Conservation (phyloP, 2,329 filamentous ascomycete genomes). For the Cryphonectria parasitica region DNA sequence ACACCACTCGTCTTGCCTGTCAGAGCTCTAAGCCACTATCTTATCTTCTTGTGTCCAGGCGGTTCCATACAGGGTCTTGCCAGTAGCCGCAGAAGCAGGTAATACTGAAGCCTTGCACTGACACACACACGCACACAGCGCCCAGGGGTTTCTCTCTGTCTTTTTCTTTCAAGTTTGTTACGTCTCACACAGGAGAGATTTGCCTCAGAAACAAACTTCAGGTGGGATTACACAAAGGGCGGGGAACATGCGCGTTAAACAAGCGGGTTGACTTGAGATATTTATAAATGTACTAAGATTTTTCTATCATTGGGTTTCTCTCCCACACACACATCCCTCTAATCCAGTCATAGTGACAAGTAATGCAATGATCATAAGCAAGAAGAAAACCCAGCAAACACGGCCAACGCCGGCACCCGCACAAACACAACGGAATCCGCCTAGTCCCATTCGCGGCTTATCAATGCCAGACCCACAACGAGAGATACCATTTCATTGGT, state of each 20-base stretch:
- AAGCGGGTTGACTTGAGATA: neutral
- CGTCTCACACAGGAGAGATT: neutral
- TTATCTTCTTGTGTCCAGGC: slow-evolving; percentile 17
- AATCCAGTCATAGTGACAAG: slow-evolving; percentile 14
- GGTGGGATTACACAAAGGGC: neutral
- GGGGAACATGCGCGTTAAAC: neutral
- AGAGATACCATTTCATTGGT: slow-evolving; percentile 20
- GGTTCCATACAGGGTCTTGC: neutral
- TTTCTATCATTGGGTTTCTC: slow-evolving; percentile 1
- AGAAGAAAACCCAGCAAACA: slow-evolving; percentile 17
- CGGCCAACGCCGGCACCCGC: slow-evolving; percentile 29
- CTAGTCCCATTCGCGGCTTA: slow-evolving; percentile 20
- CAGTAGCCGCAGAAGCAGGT: neutral
- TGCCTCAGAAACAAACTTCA: neutral
- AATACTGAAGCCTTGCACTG: neutral
- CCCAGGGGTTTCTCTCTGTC: too few species aligned
- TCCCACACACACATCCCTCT: neutral
- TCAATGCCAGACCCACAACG: slow-evolving; percentile 17
- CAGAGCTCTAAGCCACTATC: slow-evolving; percentile 15
- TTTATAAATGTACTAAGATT: slow-evolving; percentile 12
- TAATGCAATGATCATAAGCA: slow-evolving; percentile 14
- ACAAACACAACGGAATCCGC: slow-evolving; percentile 19
- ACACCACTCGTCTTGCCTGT: neutral
- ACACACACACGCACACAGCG: neutral
- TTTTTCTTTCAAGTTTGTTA: neutral